Evolutionary conservation across 257 asterid genomes (phyloP).

Genomic region (Salvia miltiorrhiza): DNA sequence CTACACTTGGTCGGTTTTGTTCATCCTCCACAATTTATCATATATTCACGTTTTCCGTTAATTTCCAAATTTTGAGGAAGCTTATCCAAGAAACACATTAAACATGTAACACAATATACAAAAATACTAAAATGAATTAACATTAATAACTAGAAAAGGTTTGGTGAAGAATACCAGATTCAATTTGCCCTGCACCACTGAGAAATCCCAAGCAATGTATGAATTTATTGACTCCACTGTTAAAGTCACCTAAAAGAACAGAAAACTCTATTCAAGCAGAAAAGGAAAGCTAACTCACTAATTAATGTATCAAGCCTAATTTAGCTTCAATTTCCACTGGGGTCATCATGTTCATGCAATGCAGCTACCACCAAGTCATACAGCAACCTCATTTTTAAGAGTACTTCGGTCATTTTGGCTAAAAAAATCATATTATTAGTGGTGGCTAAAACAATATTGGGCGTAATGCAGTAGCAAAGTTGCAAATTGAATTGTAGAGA

Average conservation of each 20-base stretch:
- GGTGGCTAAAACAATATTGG: neutral
- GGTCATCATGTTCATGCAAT: neutral
- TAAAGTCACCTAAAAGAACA: constrained; percentile 58
- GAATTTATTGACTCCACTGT: constrained; percentile 79
- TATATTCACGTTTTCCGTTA: no score
- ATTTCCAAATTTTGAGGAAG: no score
- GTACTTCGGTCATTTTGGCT: neutral
- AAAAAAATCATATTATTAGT: neutral
- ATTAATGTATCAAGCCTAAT: constrained; percentile 2
- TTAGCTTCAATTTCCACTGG: constrained; percentile 4
- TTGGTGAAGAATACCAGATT: constrained; percentile 58
- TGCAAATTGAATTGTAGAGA: neutral
- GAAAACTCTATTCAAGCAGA: constrained; percentile 20
- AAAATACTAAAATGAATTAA: neutral
- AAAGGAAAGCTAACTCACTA: constrained; percentile 6
- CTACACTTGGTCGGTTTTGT: no score
- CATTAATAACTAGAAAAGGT: constrained; percentile 2
- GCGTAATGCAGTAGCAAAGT: neutral
- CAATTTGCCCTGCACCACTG: constrained; percentile 89
- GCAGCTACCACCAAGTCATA: neutral
- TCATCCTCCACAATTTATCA: no score
- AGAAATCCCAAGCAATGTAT: constrained; percentile 96
- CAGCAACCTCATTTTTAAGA: neutral
- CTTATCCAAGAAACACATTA: neutral
- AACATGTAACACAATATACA: neutral